These are phyloP conservation scores for Quercus aquifolioides DNA, from an alignment of 306 rosid genomes.

Conservation along the genomic window DNA sequence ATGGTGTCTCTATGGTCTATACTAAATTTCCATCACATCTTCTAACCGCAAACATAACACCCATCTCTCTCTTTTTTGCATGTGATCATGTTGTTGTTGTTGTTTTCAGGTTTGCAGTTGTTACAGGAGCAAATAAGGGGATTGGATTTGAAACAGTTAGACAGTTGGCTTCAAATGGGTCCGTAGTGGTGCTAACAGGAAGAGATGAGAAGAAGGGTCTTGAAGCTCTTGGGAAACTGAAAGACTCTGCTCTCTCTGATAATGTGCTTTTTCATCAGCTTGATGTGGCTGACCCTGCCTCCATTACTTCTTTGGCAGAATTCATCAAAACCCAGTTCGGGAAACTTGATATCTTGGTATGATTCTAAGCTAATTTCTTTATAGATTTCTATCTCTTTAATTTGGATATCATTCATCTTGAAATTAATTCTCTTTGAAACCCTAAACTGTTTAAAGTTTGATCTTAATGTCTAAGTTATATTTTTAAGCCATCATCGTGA, in stretches of 20 bases:
- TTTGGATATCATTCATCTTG: too few species aligned
- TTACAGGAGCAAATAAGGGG: constrained; percentile 37
- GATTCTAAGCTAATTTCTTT: neutral
- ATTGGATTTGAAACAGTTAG: constrained; percentile 28
- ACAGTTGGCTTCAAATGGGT: constrained; percentile 28
- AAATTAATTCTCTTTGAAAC: too few species aligned
- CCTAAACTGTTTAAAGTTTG: too few species aligned
- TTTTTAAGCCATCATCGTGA: too few species aligned
- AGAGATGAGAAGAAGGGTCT: constrained; percentile 39
- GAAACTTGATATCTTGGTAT: constrained; percentile 38
- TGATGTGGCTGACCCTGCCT: constrained; percentile 12
- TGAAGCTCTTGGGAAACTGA: constrained; percentile 26
- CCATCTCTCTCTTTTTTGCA: neutral
- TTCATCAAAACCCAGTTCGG: constrained; percentile 24
- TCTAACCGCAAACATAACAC: neutral
- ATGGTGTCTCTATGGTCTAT: neutral
- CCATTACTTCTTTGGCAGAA: constrained; percentile 17
- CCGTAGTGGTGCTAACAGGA: constrained; percentile 32
- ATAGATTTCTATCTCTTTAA: neutral
- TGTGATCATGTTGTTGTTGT: neutral
- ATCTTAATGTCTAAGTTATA: too few species aligned
- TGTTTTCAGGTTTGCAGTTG: constrained; percentile 8
- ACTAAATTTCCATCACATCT: neutral
- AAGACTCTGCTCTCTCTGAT: neutral
- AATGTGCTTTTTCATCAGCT: constrained; percentile 1